These are phyloP conservation scores for Rhizophlyctis rosea DNA, from an alignment of 192 early-diverging fungal genomes.

Conservation along the genomic window DNA sequence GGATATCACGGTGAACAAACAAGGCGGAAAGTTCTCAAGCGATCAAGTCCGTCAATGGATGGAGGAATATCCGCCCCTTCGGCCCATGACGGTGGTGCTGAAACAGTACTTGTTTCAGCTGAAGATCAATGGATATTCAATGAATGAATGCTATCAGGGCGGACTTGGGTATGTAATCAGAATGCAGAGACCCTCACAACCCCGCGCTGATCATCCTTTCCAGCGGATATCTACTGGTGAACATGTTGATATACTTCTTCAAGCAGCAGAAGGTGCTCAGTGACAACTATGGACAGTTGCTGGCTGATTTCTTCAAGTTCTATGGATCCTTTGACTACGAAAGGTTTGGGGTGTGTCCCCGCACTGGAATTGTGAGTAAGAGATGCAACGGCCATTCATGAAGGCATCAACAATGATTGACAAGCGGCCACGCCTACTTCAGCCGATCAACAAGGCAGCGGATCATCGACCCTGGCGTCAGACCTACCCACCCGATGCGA, in stretches of 20 bases:
- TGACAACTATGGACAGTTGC: no score
- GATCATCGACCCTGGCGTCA: background rate
- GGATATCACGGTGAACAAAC: background rate
- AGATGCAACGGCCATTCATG: no score
- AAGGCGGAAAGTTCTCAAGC: background rate
- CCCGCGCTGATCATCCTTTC: no score
- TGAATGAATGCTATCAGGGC: no score
- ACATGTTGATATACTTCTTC: background rate
- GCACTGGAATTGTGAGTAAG: no score
- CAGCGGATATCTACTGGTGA: background rate
- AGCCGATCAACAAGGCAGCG: background rate
- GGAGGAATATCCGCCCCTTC: background rate
- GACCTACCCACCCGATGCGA: background rate
- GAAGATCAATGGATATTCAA: background rate
- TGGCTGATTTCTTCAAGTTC: no score
- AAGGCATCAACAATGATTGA: no score
- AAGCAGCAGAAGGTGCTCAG: background rate
- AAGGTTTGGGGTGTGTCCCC: no score
- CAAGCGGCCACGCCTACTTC: no score
- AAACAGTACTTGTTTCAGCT: background rate
- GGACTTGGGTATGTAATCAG: no score
- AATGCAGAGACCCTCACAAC: no score
- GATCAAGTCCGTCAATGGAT: background rate
- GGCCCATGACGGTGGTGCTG: background rate
- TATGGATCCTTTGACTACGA: no score